Conservation (phyloP, 192 early-diverging fungal species). For the Coemansia erecta region DNA sequence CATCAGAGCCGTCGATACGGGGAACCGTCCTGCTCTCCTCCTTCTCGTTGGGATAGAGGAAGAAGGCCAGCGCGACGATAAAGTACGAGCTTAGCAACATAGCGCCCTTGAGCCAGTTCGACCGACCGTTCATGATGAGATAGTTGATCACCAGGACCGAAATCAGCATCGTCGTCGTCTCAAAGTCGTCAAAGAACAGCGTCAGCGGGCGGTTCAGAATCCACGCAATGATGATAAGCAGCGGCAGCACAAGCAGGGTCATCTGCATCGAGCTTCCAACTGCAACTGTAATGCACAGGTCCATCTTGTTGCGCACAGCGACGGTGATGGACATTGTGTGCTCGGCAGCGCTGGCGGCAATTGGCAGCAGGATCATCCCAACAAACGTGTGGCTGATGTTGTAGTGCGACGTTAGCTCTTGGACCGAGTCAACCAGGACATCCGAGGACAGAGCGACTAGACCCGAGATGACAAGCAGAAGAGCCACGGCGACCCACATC, state of each 20-base stretch:
- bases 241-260: slow-evolving; percentile 70
- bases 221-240: slow-evolving; percentile 83
- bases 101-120: slow-evolving; percentile 91
- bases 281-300: slow-evolving; percentile 69
- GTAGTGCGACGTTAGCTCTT: slow-evolving; percentile 57
- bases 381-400: slow-evolving; percentile 80
- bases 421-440: slow-evolving; percentile 68
- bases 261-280: slow-evolving; percentile 87
- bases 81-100: slow-evolving; percentile 82
- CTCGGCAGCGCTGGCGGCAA: slow-evolving; percentile 85
- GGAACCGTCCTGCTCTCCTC: slow-evolving; percentile 16
- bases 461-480: slow-evolving; percentile 63
- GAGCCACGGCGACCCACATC: slow-evolving; percentile 55
- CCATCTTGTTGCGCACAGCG: slow-evolving; percentile 91
- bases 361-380: slow-evolving; percentile 86
- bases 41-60: slow-evolving; percentile 59
- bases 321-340: slow-evolving; percentile 82
- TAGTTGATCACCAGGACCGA: slow-evolving; percentile 82
- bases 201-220: slow-evolving; percentile 66
- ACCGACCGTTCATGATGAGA: slow-evolving; percentile 78
- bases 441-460: slow-evolving; percentile 78
- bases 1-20: neutral
- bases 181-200: slow-evolving; percentile 80
- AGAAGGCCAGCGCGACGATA: slow-evolving; percentile 81
- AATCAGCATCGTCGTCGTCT: slow-evolving; percentile 82